Percentiles rank a stretch among this genome's conserved stretches.
phyloP scores from a whole-genome alignment of 495 filamentous ascomycete genomes.

The Tuber microsphaerosporum region DNA sequence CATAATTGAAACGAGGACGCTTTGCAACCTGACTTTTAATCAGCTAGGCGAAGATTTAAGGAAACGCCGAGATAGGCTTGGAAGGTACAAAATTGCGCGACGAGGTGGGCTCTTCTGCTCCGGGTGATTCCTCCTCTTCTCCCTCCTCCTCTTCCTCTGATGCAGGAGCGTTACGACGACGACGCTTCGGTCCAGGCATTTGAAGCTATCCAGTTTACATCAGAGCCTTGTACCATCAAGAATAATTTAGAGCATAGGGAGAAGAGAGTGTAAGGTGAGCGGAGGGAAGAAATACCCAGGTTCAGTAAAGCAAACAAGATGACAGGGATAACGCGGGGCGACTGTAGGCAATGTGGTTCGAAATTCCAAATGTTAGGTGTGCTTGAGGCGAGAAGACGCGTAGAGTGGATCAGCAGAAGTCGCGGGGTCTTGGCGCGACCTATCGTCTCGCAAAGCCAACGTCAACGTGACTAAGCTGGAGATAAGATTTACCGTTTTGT shows the following conservation, averaged over 20 bases:
- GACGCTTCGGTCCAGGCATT: not conserved
- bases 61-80: not conserved
- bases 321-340: not conserved
- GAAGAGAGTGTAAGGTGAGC: not conserved
- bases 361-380: not conserved
- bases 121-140: not conserved
- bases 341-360: not conserved
- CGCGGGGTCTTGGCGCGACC: not conserved
- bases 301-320: not conserved
- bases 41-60: not conserved
- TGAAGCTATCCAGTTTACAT: not conserved
- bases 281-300: not conserved
- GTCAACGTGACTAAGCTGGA: not conserved
- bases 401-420: not conserved
- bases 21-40: not conserved
- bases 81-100: not conserved
- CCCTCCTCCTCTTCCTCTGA: not conserved
- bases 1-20: conserved; percentile 1
- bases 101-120: not conserved
- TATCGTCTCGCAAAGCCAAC: not conserved
- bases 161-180: not conserved
- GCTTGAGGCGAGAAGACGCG: not conserved
- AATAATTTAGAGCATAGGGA: not conserved
- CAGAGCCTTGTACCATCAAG: not conserved
- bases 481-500: not conserved